These are phyloP conservation scores for Calonectria ilicicola DNA, from an alignment of 2,329 filamentous ascomycete genomes.

Conservation along the genomic window DNA sequence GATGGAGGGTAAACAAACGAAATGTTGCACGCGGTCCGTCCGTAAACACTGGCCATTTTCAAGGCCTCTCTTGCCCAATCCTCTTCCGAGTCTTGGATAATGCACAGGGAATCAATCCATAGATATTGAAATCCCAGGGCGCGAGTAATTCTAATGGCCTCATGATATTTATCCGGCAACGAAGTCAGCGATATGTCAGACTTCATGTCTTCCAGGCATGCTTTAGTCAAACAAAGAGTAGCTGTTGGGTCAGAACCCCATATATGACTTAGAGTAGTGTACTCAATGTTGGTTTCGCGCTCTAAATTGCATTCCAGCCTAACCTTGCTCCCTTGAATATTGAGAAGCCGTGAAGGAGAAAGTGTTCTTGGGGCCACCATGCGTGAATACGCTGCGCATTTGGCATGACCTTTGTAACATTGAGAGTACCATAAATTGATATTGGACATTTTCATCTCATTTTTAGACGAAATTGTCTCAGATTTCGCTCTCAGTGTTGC, in stretches of 20 bases:
- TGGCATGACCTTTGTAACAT: not conserved
- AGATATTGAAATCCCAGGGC: slow-evolving; percentile 5
- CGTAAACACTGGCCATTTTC: slow-evolving; percentile 8
- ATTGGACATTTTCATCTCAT: not conserved
- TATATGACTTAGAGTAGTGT: slow-evolving; percentile 22
- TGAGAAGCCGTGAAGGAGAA: slow-evolving; percentile 8
- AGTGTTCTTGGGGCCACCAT: slow-evolving; percentile 14
- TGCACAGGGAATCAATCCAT: not conserved
- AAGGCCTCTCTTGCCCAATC: slow-evolving; percentile 3
- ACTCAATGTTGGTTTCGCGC: not conserved
- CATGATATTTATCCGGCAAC: slow-evolving; percentile 3
- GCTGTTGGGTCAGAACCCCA: slow-evolving; percentile 15
- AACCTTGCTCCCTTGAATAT: slow-evolving; percentile 6
- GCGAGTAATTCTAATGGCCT: slow-evolving; percentile 2
- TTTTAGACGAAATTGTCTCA: slow-evolving; percentile 17
- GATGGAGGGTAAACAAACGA: slow-evolving; percentile 16
- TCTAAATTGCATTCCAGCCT: slow-evolving; percentile 12
- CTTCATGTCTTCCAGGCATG: not conserved
- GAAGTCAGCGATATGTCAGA: not conserved
- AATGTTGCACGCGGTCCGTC: slow-evolving; percentile 6
- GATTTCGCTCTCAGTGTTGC: not conserved
- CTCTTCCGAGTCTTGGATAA: not conserved
- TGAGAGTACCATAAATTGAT: not conserved
- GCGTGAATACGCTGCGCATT: slow-evolving; percentile 6
- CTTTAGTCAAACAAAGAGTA: slow-evolving; percentile 1